Evolutionary conservation across 371 early-diverging fungal genomes (phyloP).

Genomic region (Rhizopus stolonifer): DNA sequence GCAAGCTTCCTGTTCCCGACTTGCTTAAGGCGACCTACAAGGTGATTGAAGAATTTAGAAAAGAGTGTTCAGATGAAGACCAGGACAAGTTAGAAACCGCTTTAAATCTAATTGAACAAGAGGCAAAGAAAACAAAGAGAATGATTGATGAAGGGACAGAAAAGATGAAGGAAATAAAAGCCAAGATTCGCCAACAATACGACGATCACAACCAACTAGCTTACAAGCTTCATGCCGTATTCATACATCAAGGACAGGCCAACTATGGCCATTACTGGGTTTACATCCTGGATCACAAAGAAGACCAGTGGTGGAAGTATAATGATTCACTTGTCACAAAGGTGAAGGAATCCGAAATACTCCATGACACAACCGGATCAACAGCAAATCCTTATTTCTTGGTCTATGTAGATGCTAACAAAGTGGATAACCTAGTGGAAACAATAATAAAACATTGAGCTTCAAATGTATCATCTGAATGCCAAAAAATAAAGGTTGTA

Average conservation of each 20-base stretch:
- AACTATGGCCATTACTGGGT: constrained; percentile 91
- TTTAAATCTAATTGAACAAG: constrained; percentile 22
- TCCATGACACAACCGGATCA: constrained; percentile 52
- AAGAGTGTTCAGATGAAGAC: constrained; percentile 6
- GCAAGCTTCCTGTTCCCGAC: constrained; percentile 41
- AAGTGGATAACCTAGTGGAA: constrained; percentile 30
- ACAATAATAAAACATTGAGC: constrained; percentile 16
- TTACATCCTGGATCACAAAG: constrained; percentile 69
- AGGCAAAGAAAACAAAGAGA: constrained; percentile 17
- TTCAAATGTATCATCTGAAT: too few relatives aligned
- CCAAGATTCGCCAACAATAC: constrained; percentile 33
- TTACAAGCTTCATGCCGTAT: constrained; percentile 70
- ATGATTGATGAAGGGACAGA: constrained; percentile 12
- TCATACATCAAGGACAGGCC: constrained; percentile 70
- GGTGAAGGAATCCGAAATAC: constrained; percentile 56
- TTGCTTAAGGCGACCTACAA: constrained; percentile 40
- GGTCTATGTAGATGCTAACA: constrained; percentile 53
- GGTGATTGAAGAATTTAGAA: constrained; percentile 25
- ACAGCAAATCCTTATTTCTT: constrained; percentile 71
- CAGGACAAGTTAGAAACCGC: constrained; percentile 15
- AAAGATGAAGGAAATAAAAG: constrained; percentile 18
- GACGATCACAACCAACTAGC: constrained; percentile 36
- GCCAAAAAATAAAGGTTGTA: too few relatives aligned
- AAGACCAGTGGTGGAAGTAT: constrained; percentile 77
- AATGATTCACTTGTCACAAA: constrained; percentile 77